Evolutionary conservation across 2,329 filamentous ascomycete genomes (phyloP), one percentile per base, ranked within the genome.

Genomic region (Neoarthrinium moseri): DNA sequence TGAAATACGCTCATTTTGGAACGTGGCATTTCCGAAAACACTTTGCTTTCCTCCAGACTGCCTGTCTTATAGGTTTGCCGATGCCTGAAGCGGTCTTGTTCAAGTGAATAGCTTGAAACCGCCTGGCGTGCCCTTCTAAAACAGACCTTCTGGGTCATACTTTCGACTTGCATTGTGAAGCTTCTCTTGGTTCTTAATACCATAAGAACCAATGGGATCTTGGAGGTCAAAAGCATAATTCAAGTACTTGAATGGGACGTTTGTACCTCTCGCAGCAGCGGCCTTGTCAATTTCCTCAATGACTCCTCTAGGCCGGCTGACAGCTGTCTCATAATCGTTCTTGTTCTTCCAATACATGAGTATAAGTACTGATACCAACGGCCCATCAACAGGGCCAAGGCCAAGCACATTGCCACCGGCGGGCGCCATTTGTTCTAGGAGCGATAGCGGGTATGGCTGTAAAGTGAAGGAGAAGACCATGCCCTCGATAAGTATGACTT

Each of bases 341-440:
- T 38, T 38, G 7, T 38, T 21, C 11, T 8, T 21, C 35, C 35
- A 38, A 21, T 38, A 38, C 5, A 21, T 22, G 3, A 38, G 18
- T 2, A 38, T 17, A 3, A 38, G 35, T n/a, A 38, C 35, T 13
- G 17, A 20, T 17, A 38, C 35, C 3, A 24, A 17, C 0, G 35
- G 35, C 0, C 35, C 35, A 13, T 24, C 23, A 2, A n/a, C n/a
- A 4, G 35, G 21, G 18, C 23, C 8, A 12, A 48, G 29, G 2
- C 46, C 46, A 8, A 48, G 13, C 0, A 32, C 32, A 18, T 43
- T 47, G 15, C 30, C 38, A 11, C 45, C 45, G 15, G 30, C 34
- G 7, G 8, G 5, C 4, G 12, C 7, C 29, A 26, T 42, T 13
- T 17, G 22, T n/a, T 32, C 29, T 15, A 42, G 32, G 17, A 20